A percentile compares a stretch with the other conserved stretches of the same genome.
phyloP scores from a whole-genome alignment of 1,284 basidiomycete genomes.

The Trichosporon inkin region DNA sequence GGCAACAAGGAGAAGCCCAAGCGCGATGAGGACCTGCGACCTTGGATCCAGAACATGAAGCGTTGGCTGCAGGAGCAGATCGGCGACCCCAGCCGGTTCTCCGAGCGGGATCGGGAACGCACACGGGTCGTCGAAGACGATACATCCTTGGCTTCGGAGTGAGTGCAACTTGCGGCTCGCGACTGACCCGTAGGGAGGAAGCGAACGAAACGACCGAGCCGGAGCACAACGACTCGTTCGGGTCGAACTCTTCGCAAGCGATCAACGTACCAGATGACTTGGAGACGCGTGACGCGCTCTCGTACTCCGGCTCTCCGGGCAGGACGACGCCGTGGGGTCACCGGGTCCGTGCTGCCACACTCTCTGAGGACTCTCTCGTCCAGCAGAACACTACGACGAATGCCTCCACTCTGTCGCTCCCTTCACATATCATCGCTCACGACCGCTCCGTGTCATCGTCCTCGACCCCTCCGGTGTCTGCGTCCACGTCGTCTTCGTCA shows the following conservation, averaged over 20 bases:
- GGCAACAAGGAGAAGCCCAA: conserved; percentile 3
- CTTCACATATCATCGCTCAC: conserved; percentile 15
- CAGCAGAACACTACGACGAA: conserved; percentile 6
- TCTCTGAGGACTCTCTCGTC: conserved; percentile 31
- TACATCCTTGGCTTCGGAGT: conserved; percentile 30
- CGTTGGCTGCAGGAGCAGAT: conserved; percentile 55
- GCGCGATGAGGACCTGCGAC: conserved; percentile 58
- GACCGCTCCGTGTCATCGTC: conserved; percentile 20
- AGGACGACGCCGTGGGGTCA: conserved; percentile 1
- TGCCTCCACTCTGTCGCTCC: conserved; percentile 20
- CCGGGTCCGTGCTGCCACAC: conserved; percentile 24
- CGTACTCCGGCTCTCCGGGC: neutral
- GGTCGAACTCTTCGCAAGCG: neutral
- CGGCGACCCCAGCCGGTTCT: conserved; percentile 13
- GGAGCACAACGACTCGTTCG: conserved; percentile 3
- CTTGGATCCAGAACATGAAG: conserved; percentile 70
- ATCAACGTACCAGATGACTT: neutral
- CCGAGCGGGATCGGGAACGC: neutral
- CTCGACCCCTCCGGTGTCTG: conserved; percentile 28
- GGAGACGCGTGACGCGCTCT: neutral
- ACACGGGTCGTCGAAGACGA: conserved; percentile 25
- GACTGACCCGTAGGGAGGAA: neutral
- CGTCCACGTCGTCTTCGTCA: conserved; percentile 37
- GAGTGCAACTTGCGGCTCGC: conserved; percentile 10
- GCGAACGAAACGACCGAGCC: neutral